Base-by-base conservation (phyloP, 805 yeast genomes). In the Candida ipomoeae region DNA sequence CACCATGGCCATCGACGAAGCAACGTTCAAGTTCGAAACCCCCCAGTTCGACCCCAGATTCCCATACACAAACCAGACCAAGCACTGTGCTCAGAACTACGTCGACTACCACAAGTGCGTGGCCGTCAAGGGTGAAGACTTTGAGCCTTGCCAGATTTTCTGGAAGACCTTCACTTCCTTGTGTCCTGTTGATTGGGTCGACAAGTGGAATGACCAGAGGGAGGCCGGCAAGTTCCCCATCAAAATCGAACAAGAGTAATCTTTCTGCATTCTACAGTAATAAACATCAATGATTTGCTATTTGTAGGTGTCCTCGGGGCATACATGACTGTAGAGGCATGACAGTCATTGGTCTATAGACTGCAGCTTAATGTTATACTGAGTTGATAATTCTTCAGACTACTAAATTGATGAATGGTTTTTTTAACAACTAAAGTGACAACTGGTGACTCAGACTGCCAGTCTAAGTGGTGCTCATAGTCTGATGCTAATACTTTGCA, bases 71-170 rank as follows among this genome's bases (percentile, higher is more conserved):
- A 92, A 92, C 84, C 99, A 92, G 77, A 89, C 97, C 65, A 90
- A 87, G 78, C 97, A 92, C 81, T 94, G 98, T 81, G 95, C 92
- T 84, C 97, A 92, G 79, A 81, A 92, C 62, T 94, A 92, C 78
- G 89, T 94, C 66, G 99, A 94, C 75, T 94, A 92, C 84, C 94
- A 87, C 85, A 91, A 90, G 75, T 94, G 99, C 80, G 83, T 94
- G 69, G 87, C 84, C 66, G 89, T 91, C 60, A 92, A 92, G 78
- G 99, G 99, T 68, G 97, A 92, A 77, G 98, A 91, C 55, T 94
- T 94, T 68, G 96, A 91, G 64, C 98, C 98, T 67, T 94, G 99
- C 76, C 81, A 90, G 75, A 91, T 88, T 63, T 94, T 94, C 79
- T 88, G 82, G 84, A 86, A 82, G 74, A 89, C 97, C 50, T 94